Evolutionary conservation across 2,329 filamentous ascomycete genomes (phyloP).

Genomic region (Capronia americana): DNA sequence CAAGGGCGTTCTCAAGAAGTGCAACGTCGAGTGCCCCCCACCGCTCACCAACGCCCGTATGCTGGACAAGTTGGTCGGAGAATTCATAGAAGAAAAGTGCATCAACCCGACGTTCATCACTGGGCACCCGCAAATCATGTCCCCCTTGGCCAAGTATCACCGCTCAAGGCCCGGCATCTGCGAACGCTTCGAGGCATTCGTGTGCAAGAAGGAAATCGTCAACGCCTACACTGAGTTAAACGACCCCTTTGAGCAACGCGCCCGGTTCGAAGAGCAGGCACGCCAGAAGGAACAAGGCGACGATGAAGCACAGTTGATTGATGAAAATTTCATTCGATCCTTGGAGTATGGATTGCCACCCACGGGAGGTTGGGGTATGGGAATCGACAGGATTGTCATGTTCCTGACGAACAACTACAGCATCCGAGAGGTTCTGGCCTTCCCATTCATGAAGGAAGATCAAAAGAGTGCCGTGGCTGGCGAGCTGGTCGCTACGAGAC

Average conservation of each 20-base stretch:
- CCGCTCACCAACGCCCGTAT: conserved; percentile 94
- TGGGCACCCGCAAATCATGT: conserved; percentile 88
- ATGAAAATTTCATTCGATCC: conserved; percentile 91
- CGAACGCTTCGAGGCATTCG: conserved; percentile 97
- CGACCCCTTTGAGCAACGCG: conserved; percentile 91
- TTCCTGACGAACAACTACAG: conserved; percentile 94
- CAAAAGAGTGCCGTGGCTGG: conserved; percentile 63
- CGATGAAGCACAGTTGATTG: conserved; percentile 93
- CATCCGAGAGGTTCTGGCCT: conserved; percentile 94
- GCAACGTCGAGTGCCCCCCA: conserved; percentile 85
- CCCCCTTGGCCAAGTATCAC: conserved; percentile 94
- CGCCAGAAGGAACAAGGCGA: conserved; percentile 95
- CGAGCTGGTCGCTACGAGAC: conserved; percentile 6
- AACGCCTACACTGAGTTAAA: conserved; percentile 99
- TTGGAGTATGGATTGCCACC: conserved; percentile 92
- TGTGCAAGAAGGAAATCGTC: conserved; percentile 94
- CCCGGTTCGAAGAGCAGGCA: conserved; percentile 93
- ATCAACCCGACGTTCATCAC: conserved; percentile 92
- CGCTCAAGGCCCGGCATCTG: conserved; percentile 81
- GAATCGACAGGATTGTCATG: conserved; percentile 92
- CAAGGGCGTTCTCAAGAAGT: conserved; percentile 81
- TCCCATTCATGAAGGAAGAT: conserved; percentile 98
- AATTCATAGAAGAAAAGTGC: conserved; percentile 93
- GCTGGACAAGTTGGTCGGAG: conserved; percentile 91
- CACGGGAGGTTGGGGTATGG: conserved; percentile 95